phyloP scores from a whole-genome alignment of 2,329 filamentous ascomycete genomes.

The Colletotrichum zoysiae region DNA sequence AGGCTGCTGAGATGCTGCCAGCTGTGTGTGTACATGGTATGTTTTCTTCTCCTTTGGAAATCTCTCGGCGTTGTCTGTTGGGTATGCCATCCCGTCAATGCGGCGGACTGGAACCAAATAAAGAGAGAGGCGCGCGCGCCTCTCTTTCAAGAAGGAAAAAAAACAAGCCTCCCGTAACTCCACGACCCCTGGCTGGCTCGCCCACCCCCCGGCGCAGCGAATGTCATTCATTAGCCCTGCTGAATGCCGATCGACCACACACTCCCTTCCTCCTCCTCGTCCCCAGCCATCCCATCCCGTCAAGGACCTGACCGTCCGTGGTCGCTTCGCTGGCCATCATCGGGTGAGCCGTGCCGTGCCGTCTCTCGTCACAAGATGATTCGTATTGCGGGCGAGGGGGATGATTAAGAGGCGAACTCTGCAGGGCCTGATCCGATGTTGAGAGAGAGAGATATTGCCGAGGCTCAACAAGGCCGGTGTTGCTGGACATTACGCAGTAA shows the following conservation, averaged over 20 bases:
- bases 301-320: constrained; percentile 7
- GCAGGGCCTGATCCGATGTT: neutral
- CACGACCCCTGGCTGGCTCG: too few relatives aligned
- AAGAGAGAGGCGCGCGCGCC: neutral
- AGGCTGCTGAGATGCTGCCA: neutral
- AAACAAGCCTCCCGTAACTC: neutral
- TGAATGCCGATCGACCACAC: constrained; percentile 21
- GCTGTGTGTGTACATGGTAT: too few relatives aligned
- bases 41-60: too few relatives aligned
- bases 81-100: neutral
- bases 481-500: neutral
- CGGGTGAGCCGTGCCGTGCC: neutral
- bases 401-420: neutral
- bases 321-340: constrained; percentile 21
- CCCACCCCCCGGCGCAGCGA: neutral
- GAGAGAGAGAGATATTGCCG: neutral
- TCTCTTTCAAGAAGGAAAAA: neutral
- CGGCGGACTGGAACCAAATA: neutral
- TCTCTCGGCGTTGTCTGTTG: too few relatives aligned
- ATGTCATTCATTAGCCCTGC: neutral
- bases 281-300: neutral
- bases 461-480: neutral
- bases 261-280: neutral
- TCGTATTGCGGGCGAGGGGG: neutral
- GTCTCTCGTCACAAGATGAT: neutral